Conservation (phyloP, 306 rosid genomes). For the Prosopis cineraria region DNA sequence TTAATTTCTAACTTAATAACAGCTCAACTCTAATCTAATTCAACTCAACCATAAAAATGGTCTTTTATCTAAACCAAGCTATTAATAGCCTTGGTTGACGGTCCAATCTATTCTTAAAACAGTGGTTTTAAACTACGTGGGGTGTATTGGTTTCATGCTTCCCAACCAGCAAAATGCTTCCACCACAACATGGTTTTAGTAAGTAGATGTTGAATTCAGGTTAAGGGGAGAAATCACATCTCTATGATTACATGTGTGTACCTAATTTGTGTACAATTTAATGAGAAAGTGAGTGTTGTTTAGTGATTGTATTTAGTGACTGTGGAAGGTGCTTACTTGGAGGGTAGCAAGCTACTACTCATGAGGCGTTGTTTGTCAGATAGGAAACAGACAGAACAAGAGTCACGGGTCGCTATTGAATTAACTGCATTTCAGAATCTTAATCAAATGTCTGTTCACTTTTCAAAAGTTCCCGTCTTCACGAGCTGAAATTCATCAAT, state of each 20-base stretch:
- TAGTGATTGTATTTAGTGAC: slow-evolving; percentile 9
- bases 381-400: slow-evolving; percentile 30
- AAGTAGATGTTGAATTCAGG: not conserved
- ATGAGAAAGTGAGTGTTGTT: slow-evolving; percentile 11
- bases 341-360: slow-evolving; percentile 36
- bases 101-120: too few relatives aligned
- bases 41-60: too few relatives aligned
- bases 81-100: too few relatives aligned
- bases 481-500: not conserved
- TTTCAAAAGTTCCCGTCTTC: slow-evolving; percentile 24
- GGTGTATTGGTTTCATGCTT: too few relatives aligned
- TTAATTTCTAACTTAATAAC: too few relatives aligned
- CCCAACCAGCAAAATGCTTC: too few relatives aligned
- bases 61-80: too few relatives aligned
- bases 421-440: slow-evolving; percentile 28
- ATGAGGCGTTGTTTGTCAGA: slow-evolving; percentile 39
- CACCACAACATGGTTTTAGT: too few relatives aligned
- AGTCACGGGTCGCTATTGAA: slow-evolving; percentile 53
- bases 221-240: not conserved
- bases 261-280: slow-evolving; percentile 16
- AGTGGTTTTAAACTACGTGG: too few relatives aligned
- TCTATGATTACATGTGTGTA: not conserved
- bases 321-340: slow-evolving; percentile 41
- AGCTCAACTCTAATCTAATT: too few relatives aligned
- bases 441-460: slow-evolving; percentile 27